Evolutionary conservation across 2,329 filamentous ascomycete genomes (phyloP), one percentile per base, ranked within the genome.

Genomic region (Pseudonectria buxi): DNA sequence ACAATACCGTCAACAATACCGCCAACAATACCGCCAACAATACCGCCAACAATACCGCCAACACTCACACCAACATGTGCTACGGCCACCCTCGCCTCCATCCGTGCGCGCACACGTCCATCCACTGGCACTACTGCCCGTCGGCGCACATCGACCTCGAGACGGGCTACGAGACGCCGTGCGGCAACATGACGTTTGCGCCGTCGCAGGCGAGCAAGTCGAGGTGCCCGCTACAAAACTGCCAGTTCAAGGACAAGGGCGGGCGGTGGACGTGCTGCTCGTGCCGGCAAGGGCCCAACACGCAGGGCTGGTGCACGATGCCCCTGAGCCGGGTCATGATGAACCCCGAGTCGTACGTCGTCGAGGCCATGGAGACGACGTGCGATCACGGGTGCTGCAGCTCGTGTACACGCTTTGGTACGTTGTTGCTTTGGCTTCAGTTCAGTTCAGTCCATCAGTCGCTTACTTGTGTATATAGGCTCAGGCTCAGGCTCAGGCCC

Each of bases 361-460:
- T 55, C 14, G 64, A 68, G 35, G 50, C 57, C 14, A 51, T 63
- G 30, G 57, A 67, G 35, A 56, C 56, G 16, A 59, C 62, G 2
- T 76, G 72, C 37, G 69, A 71, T 34, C 72, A 76, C 40, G 69
- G 68, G 11, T 75, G 71, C 45, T 76, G 72, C 48, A 61, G 58
- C 35, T 61, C 63, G 16, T 76, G 72, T 43, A 63, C 57, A 16
- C 60, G 60, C 30, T 62, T 64, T 28, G 49, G 69, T 71, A 45
- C 54, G 68, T 59, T 26, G 18, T 26, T 16, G 6, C 31, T 13
- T 32, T 31, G 27, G n/a, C n/a, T n/a, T n/a, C n/a, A n/a, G 12
- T 4, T 16, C 6, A 28, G 7, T 30, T 15, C 18, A n/a, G 9
- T 14, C 15, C 14, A 4, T n/a, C 25, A 27, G 34, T 36, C 15